A percentile compares a stretch with the other conserved stretches of the same genome.
Evolutionary conservation across 1,139 yeast genomes (phyloP).

Genomic region (Suhomyces yuchorum): DNA sequence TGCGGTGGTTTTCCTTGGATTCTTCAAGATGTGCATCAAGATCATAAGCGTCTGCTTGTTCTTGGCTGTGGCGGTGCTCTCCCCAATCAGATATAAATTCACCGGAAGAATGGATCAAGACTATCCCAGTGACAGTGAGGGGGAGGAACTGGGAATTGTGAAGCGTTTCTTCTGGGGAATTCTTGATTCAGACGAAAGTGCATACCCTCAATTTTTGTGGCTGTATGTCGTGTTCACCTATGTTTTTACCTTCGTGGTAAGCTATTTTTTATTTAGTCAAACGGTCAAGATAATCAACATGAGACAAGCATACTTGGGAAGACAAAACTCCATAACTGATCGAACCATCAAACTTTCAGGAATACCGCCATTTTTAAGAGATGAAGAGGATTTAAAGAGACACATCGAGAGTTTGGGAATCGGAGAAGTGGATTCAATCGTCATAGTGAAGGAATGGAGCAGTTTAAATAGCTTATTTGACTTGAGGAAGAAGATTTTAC

Average conservation of each 20-base stretch:
- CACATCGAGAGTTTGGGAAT: conserved; percentile 78
- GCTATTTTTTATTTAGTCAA: conserved; percentile 62
- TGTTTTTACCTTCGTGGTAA: conserved; percentile 71
- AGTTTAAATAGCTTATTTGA: conserved; percentile 65
- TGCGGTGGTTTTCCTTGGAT: conserved; percentile 83
- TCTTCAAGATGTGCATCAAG: conserved; percentile 76
- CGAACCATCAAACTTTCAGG: conserved; percentile 88
- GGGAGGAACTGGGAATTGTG: conserved; percentile 10
- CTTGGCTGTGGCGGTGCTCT: conserved; percentile 65
- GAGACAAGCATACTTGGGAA: conserved; percentile 82
- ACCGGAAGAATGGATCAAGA: conserved; percentile 67
- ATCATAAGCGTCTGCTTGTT: conserved; percentile 58
- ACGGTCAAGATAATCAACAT: conserved; percentile 72
- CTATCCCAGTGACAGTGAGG: conserved; percentile 48
- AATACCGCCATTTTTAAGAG: conserved; percentile 80
- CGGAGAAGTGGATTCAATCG: conserved; percentile 75
- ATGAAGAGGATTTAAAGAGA: conserved; percentile 63
- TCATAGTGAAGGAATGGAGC: conserved; percentile 86
- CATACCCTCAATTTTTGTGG: conserved; percentile 25
- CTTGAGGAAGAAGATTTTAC: conserved; percentile 54
- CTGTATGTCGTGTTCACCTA: conserved; percentile 85
- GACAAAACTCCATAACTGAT: conserved; percentile 89
- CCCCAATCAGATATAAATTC: conserved; percentile 71
- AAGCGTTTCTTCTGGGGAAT: conserved; percentile 3
- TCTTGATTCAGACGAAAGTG: conserved; percentile 11